These are phyloP conservation scores for Spergularia azorica DNA, from an alignment of 179 eudicot species.

Conservation along the genomic window DNA sequence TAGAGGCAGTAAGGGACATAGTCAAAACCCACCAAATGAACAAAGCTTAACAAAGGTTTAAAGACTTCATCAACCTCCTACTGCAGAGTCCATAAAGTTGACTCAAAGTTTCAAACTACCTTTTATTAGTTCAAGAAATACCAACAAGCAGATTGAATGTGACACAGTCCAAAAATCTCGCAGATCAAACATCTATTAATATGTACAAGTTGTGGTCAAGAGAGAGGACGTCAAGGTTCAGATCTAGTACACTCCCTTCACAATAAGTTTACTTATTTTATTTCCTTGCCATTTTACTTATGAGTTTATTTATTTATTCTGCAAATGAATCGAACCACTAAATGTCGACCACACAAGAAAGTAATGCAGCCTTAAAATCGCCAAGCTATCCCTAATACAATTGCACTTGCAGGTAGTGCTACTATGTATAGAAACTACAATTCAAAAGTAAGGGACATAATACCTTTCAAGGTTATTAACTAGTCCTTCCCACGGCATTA, in stretches of 20 bases:
- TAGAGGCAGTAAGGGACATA: conserved; percentile 25
- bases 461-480: conserved; percentile 85
- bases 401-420: background rate
- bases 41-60: conserved; percentile 9
- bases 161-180: too few species aligned
- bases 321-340: background rate
- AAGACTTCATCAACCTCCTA: background rate
- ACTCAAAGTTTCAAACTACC: conserved; percentile 16
- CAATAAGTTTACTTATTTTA: background rate
- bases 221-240: too few species aligned
- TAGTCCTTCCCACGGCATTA: conserved; percentile 91
- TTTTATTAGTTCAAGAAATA: too few species aligned
- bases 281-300: background rate
- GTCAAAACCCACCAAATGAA: background rate
- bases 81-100: background rate
- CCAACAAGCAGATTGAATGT: too few species aligned
- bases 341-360: background rate
- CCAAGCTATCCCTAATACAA: background rate
- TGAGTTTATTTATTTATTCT: background rate
- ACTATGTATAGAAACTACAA: background rate
- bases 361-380: background rate
- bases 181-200: too few species aligned
- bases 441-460: background rate
- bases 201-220: too few species aligned
- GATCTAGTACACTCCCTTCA: background rate